Conservation (phyloP, 2,329 filamentous ascomycete genomes). For the Aspergillus candidus region DNA sequence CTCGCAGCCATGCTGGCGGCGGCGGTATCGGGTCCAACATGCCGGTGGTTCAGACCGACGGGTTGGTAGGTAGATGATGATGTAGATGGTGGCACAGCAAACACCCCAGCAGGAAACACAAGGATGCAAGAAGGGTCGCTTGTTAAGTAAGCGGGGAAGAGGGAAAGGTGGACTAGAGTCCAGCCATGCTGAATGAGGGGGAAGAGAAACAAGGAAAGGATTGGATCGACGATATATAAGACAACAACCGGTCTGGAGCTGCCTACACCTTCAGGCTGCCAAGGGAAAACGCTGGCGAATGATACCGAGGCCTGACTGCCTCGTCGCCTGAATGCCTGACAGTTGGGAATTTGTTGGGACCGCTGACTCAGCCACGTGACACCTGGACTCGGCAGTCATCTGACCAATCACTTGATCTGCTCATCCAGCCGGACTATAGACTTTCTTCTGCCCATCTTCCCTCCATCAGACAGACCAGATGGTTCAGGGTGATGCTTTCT, state of each 20-base stretch:
- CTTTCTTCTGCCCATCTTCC: too few species aligned
- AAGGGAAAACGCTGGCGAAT: neutral
- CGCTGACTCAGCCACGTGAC: constrained; percentile 4
- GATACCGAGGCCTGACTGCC: constrained; percentile 11
- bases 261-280: constrained; percentile 4
- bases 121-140: neutral
- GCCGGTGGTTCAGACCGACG: constrained; percentile 14
- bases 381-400: neutral
- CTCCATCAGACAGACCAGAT: neutral
- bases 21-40: constrained; percentile 44
- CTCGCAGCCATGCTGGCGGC: constrained; percentile 48
- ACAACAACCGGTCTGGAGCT: neutral
- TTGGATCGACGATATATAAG: constrained; percentile 1
- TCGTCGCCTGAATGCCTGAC: constrained; percentile 2
- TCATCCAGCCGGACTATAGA: neutral
- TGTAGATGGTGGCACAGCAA: constrained; percentile 2
- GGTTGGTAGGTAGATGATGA: constrained; percentile 4
- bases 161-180: constrained; percentile 6
- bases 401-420: constrained; percentile 1
- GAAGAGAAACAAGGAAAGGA: constrained; percentile 10
- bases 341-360: constrained; percentile 13
- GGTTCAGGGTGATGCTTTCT: too few species aligned
- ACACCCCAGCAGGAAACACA: neutral
- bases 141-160: neutral
- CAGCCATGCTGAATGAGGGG: constrained; percentile 10